phyloP scores from a whole-genome alignment of 1,139 yeast species.

The Hemisphaericaspora xylanilytica region DNA sequence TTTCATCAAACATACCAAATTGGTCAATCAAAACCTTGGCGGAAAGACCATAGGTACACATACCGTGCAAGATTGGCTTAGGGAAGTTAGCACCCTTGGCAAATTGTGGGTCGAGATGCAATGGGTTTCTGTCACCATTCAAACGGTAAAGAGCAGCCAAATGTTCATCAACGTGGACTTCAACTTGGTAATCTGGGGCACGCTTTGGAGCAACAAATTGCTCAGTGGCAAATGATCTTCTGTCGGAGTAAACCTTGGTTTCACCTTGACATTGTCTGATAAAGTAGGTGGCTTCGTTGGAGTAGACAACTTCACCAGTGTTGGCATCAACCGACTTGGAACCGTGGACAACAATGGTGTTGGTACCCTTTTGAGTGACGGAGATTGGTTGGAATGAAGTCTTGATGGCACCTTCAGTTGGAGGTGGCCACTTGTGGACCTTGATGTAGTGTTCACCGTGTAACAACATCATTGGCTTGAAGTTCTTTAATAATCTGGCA shows the following conservation, averaged over 20 bases:
- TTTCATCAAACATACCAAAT: slow-evolving; percentile 78
- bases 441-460: slow-evolving; percentile 96
- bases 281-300: slow-evolving; percentile 84
- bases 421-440: slow-evolving; percentile 75
- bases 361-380: slow-evolving; percentile 83
- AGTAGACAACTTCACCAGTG: slow-evolving; percentile 70
- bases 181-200: slow-evolving; percentile 64
- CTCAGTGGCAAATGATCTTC: slow-evolving; percentile 60
- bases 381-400: slow-evolving; percentile 70
- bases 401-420: slow-evolving; percentile 62
- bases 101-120: slow-evolving; percentile 89
- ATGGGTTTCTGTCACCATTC: slow-evolving; percentile 92
- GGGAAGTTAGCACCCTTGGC: slow-evolving; percentile 89
- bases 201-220: slow-evolving; percentile 65
- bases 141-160: slow-evolving; percentile 90
- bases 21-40: slow-evolving; percentile 75
- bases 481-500: slow-evolving; percentile 65
- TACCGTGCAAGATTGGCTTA: slow-evolving; percentile 88
- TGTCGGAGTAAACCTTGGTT: slow-evolving; percentile 46
- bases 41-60: slow-evolving; percentile 82
- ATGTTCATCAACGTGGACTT: slow-evolving; percentile 62
- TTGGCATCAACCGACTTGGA: slow-evolving; percentile 65
- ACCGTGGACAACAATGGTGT: slow-evolving; percentile 78
- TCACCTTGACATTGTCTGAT: slow-evolving; percentile 80
- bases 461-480: slow-evolving; percentile 82